A percentile compares a stretch with the other conserved stretches of the same genome.
Evolutionary conservation across 2,329 filamentous ascomycete species (phyloP).

Genomic region (Cordyceps fumosorosea): DNA sequence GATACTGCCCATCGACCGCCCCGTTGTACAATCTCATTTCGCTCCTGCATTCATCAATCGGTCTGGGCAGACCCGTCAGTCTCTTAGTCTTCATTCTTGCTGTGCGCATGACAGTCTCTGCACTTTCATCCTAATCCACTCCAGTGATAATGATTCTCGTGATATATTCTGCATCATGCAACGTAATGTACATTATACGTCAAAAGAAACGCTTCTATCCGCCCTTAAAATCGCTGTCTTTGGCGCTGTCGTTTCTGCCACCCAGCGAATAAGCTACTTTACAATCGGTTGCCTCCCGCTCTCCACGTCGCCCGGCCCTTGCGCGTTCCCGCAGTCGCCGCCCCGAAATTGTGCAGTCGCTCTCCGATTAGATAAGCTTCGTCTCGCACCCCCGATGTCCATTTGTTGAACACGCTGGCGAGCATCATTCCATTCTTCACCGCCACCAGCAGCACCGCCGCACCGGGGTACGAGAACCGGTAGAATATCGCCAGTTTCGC

Average conservation of each 20-base stretch:
- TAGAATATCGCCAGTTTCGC: conserved; percentile 35
- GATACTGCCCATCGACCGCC: no score
- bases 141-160: no score
- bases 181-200: background rate
- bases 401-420: conserved; percentile 59
- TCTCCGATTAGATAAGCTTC: conserved; percentile 97
- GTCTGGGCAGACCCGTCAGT: no score
- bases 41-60: no score
- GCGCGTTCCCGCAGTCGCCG: conserved; percentile 31
- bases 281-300: conserved; percentile 27
- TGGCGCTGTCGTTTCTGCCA: background rate
- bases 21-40: no score
- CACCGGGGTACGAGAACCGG: conserved; percentile 63
- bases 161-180: background rate
- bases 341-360: conserved; percentile 85
- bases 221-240: background rate
- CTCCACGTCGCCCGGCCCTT: conserved; percentile 32
- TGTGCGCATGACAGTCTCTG: no score
- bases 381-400: conserved; percentile 78
- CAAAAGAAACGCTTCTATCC: background rate
- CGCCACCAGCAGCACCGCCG: conserved; percentile 42
- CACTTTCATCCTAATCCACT: no score
- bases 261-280: background rate
- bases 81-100: no score
- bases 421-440: conserved; percentile 41